Percentiles rank a stretch among this genome's conserved stretches.
Conservation (phyloP, 129 eudicot genomes). For the carrot (Daucus carota) region DH1_v3.0 NC_030383.2:55025501-55026000, state of each 20-base stretch:
- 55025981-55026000: slow-evolving; percentile 18
- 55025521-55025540: neutral
- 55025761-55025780: slow-evolving; percentile 36
- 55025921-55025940: slow-evolving; percentile 19
- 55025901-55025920: slow-evolving; percentile 5
- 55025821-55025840: slow-evolving; percentile 1
- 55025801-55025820: slow-evolving; percentile 15
- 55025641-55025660: slow-evolving; percentile 6
- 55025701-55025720: slow-evolving; percentile 64
- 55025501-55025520: slow-evolving; percentile 1
- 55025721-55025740: slow-evolving; percentile 32
- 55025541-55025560: neutral
- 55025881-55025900: slow-evolving; percentile 24
- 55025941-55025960: slow-evolving; percentile 15
- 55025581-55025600: neutral
- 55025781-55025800: slow-evolving; percentile 17
- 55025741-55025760: slow-evolving; percentile 36
- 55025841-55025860: slow-evolving; percentile 13
- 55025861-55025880: slow-evolving; percentile 7
- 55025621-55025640: neutral
- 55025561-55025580: neutral
- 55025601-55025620: neutral
- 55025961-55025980: slow-evolving; percentile 10
- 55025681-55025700: slow-evolving; percentile 63
- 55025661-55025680: slow-evolving; percentile 91